Evolutionary conservation across 129 eudicot genomes (phyloP).

Genomic region (Flaveria bidentis): DNA sequence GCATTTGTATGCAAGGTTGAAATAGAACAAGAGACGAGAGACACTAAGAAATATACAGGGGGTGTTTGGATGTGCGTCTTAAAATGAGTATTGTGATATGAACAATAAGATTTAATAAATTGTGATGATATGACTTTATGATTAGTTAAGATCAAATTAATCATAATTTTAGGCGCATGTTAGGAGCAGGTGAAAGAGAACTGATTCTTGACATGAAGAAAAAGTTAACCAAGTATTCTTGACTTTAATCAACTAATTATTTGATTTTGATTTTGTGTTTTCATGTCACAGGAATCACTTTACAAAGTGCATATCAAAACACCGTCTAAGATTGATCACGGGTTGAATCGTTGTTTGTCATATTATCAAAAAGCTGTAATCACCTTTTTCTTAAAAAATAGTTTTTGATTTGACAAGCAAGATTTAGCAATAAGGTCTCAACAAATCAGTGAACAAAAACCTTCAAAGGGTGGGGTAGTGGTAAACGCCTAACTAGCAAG

Average conservation of each 20-base stretch:
- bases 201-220: neutral
- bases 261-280: neutral
- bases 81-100: neutral
- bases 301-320: neutral
- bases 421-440: neutral
- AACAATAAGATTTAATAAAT: conserved; percentile 6
- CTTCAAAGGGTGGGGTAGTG: neutral
- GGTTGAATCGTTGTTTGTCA: neutral
- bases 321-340: neutral
- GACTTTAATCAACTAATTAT: neutral
- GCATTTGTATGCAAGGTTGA: neutral
- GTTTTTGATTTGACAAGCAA: neutral
- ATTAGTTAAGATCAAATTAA: neutral
- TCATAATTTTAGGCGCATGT: neutral
- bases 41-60: neutral
- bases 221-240: neutral
- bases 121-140: conserved; percentile 7
- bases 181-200: neutral
- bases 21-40: neutral
- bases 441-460: neutral
- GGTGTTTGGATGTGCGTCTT: neutral
- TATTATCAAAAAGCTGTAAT: neutral
- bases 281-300: conserved; percentile 1
- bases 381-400: neutral
- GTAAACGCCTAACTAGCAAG: neutral